phyloP scores from a whole-genome alignment of 768 basidiomycete genomes.

The Trametopsis cervina region DNA sequence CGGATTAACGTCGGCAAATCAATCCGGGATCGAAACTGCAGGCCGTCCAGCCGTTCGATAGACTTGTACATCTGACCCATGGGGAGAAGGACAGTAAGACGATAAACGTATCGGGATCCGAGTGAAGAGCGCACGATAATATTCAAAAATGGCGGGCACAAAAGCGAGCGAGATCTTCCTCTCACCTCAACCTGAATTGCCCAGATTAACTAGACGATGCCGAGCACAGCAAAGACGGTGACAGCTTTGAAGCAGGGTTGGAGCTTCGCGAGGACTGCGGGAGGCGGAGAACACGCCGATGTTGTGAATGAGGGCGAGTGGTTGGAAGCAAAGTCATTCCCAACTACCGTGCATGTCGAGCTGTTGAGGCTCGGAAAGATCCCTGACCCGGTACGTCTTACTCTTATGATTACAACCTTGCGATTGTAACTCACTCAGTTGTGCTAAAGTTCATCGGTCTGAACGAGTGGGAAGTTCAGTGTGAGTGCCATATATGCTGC shows the following conservation, averaged over 20 bases:
- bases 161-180: too few relatives aligned
- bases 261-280: constrained; percentile 50
- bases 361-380: constrained; percentile 67
- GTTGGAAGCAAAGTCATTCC: constrained; percentile 56
- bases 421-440: not conserved
- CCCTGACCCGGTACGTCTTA: constrained; percentile 67
- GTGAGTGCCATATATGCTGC: constrained; percentile 34
- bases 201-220: too few relatives aligned
- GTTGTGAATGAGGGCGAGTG: constrained; percentile 53
- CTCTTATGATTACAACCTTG: not conserved
- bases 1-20: too few relatives aligned
- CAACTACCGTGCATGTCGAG: constrained; percentile 86
- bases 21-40: too few relatives aligned
- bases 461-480: constrained; percentile 89
- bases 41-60: too few relatives aligned
- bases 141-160: too few relatives aligned
- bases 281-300: constrained; percentile 50
- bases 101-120: too few relatives aligned
- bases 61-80: too few relatives aligned
- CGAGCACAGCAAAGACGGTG: not conserved
- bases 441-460: constrained; percentile 58
- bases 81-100: too few relatives aligned
- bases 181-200: too few relatives aligned
- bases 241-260: constrained; percentile 37
- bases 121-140: too few relatives aligned